A percentile compares a stretch with the other conserved stretches of the same genome.
Evolutionary conservation across 305 asterid species (phyloP).

Genomic region (Solanum chacoense): DNA sequence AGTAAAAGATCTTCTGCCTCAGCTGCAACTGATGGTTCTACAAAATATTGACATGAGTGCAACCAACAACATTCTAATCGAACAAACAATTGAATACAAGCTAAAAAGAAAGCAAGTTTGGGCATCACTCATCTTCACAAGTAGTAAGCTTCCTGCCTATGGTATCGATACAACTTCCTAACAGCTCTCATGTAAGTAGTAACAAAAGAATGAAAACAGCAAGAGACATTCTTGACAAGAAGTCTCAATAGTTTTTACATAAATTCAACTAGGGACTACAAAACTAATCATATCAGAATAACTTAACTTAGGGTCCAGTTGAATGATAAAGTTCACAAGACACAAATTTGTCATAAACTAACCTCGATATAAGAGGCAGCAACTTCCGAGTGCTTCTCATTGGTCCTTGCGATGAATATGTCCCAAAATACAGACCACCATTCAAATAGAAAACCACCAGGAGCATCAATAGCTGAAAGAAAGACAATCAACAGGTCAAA

Average conservation of each 20-base stretch:
- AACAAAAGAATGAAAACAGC: neutral
- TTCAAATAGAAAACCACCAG: constrained; percentile 92
- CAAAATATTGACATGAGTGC: neutral
- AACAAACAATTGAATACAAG: neutral
- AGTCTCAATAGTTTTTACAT: neutral
- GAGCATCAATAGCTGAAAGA: constrained; percentile 91
- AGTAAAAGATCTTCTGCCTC: neutral
- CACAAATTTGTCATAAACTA: constrained; percentile 1
- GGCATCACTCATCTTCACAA: neutral
- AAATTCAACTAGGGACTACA: neutral
- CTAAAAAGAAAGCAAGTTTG: neutral
- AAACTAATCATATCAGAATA: neutral
- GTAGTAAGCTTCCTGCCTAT: neutral
- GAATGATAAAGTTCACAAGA: neutral
- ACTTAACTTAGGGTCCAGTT: neutral
- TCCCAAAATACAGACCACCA: constrained; percentile 99
- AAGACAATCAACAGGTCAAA: neutral
- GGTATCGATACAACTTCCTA: neutral
- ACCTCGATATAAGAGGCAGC: constrained; percentile 99
- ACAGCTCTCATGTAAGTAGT: neutral
- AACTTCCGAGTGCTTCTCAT: constrained; percentile 91
- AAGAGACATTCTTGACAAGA: neutral
- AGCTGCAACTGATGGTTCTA: neutral
- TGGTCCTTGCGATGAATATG: constrained; percentile 88
- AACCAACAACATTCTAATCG: neutral